Evolutionary conservation across 2,329 filamentous ascomycete genomes (phyloP), one percentile per base, ranked within the genome.

Genomic region (Fusarium sp.): DNA sequence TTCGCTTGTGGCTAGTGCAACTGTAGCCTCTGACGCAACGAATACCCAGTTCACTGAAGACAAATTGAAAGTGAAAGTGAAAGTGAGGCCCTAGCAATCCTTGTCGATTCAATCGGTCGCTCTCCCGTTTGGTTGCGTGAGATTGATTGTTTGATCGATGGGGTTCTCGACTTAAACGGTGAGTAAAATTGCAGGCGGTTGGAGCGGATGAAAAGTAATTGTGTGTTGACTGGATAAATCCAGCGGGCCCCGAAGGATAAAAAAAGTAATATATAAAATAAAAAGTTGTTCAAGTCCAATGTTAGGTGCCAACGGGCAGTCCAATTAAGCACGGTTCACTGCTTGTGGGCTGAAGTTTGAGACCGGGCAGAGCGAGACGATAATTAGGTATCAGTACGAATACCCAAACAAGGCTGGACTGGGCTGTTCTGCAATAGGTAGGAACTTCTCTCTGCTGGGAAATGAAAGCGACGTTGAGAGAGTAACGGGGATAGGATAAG

Each of bases 341-440:
- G 57, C 55, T 58, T 57, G 54, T 73, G 67, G 72, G 72, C 72
- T 74, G 65, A 74, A 69, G 71, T 73, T 61, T 74, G 72, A 74
- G 72, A 74, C 70, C 72, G 72, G 72, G 55, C 60, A 74, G 41
- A 59, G 62, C 61, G 62, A 54, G 69, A 67, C 46, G 46, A 57
- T 51, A 16, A 40, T 51, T 16, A 37, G 34, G 34, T 37, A n/a
- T 37, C 34, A 7, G 34, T 37, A 37, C 18, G 34, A 37, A 37
- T 37, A 47, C 41, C 42, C 49, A 47, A 51, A 55, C 22, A 40
- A 47, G 52, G 30, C 61, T 45, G 27, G 49, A 13, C 42, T 41
- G 46, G 25, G 24, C 37, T 46, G 42, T 27, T 49, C 42, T 53
- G 44, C 48, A 57, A 55, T 42, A 64, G 56, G 57, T 24, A 6